Evolutionary conservation across 2,329 filamentous ascomycete species (phyloP).

Genomic region (Cercospora zeae-maydis): DNA sequence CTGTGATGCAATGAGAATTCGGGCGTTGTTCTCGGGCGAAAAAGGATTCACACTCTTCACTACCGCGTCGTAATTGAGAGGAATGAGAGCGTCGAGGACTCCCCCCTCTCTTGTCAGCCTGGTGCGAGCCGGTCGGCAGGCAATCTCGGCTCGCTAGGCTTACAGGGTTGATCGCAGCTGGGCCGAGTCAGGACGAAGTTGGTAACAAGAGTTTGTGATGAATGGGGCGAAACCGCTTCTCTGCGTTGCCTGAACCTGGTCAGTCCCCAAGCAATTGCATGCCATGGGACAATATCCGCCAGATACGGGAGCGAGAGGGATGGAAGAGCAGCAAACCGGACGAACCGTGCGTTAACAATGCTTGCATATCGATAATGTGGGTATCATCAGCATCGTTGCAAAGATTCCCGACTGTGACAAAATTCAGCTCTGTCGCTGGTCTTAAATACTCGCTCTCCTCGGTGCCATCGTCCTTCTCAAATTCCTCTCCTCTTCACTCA

Average conservation of each 20-base stretch:
- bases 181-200: neutral
- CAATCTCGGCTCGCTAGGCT: neutral
- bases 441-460: conserved; percentile 46
- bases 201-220: neutral
- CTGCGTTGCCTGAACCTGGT: neutral
- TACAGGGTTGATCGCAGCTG: neutral
- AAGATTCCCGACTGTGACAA: neutral
- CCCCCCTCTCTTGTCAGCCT: neutral
- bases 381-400: conserved; percentile 1
- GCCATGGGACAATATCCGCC: neutral
- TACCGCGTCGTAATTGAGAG: neutral
- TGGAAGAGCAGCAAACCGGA: neutral
- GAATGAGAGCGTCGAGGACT: neutral
- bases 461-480: conserved; percentile 52
- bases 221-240: neutral
- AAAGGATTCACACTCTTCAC: neutral
- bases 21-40: neutral
- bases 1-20: neutral
- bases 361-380: neutral
- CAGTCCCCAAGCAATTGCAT: neutral
- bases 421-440: neutral
- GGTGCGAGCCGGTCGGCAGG: neutral
- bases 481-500: conserved; percentile 49
- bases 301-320: neutral
- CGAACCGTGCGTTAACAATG: neutral